Evolutionary conservation across 176 grass and related monocot genomes (phyloP).

Genomic region (Dendrocalamus sinicus): DNA sequence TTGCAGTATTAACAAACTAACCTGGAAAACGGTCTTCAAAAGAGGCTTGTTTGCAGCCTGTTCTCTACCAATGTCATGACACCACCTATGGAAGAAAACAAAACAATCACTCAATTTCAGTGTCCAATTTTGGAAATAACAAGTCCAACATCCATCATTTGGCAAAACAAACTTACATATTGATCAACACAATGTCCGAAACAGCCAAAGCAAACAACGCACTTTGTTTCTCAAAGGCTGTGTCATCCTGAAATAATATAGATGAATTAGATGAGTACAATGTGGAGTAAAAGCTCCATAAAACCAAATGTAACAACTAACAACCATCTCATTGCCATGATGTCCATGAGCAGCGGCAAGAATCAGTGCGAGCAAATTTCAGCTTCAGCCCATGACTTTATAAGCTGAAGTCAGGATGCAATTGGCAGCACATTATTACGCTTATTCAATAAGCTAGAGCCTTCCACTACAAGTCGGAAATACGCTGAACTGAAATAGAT

Average conservation of each 20-base stretch:
- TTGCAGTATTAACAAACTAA: constrained; percentile 38
- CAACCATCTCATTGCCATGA: constrained; percentile 9
- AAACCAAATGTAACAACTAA: constrained; percentile 30
- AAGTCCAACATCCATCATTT: constrained; percentile 3
- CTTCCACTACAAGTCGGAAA: constrained; percentile 1
- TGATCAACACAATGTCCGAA: constrained; percentile 96
- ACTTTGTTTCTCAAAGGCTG: constrained; percentile 98
- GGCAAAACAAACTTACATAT: constrained; percentile 75
- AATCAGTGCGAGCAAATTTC: constrained; percentile 7
- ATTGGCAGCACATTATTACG: not conserved
- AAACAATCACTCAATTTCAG: constrained; percentile 19
- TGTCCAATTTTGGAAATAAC: constrained; percentile 31
- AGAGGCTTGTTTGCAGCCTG: constrained; percentile 99
- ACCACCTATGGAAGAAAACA: constrained; percentile 74
- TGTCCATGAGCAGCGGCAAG: not conserved
- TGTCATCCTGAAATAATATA: constrained; percentile 77
- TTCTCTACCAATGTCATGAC: constrained; percentile 99
- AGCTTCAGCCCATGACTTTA: constrained; percentile 12
- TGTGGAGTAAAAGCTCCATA: not conserved
- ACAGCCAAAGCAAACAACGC: constrained; percentile 96
- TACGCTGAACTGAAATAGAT: constrained; percentile 13
- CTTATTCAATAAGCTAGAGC: constrained; percentile 17
- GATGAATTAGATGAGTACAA: constrained; percentile 23
- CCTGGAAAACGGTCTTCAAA: constrained; percentile 99
- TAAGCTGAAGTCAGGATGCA: constrained; percentile 9